phyloP scores from a whole-genome alignment of 2,329 filamentous ascomycete genomes.

The Paraphoma chrysanthemicola region DNA sequence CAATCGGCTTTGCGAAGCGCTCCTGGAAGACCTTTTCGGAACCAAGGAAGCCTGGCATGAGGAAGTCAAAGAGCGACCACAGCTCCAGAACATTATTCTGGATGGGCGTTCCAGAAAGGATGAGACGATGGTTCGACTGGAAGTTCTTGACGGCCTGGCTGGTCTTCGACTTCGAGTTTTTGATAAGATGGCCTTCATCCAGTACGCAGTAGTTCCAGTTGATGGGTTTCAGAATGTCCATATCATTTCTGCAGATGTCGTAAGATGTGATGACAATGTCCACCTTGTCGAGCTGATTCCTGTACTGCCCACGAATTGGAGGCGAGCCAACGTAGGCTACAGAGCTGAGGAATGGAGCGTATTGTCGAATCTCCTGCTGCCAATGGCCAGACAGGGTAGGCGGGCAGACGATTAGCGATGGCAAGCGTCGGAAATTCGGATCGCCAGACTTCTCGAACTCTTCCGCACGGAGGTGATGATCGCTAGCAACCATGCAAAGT shows the following conservation, averaged over 20 bases:
- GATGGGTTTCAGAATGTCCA: conserved; percentile 80
- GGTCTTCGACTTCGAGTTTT: conserved; percentile 97
- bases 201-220: conserved; percentile 98
- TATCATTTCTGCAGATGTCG: conserved; percentile 95
- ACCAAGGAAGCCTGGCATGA: conserved; percentile 98
- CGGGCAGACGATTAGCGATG: conserved; percentile 93
- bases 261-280: conserved; percentile 98
- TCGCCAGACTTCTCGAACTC: conserved; percentile 85
- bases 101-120: conserved; percentile 95
- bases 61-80: conserved; percentile 97
- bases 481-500: conserved; percentile 95
- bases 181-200: conserved; percentile 97
- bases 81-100: conserved; percentile 97
- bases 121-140: conserved; percentile 90
- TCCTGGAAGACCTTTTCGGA: conserved; percentile 97
- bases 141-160: conserved; percentile 91
- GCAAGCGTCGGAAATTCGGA: conserved; percentile 78
- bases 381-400: conserved; percentile 96
- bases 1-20: conserved; percentile 92
- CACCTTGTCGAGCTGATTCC: conserved; percentile 73
- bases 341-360: conserved; percentile 90
- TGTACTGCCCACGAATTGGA: conserved; percentile 75
- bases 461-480: conserved; percentile 91
- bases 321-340: conserved; percentile 92
- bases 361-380: conserved; percentile 97